phyloP scores from a whole-genome alignment of 2,329 filamentous ascomycete species.

The Colletotrichum coccodes region DNA sequence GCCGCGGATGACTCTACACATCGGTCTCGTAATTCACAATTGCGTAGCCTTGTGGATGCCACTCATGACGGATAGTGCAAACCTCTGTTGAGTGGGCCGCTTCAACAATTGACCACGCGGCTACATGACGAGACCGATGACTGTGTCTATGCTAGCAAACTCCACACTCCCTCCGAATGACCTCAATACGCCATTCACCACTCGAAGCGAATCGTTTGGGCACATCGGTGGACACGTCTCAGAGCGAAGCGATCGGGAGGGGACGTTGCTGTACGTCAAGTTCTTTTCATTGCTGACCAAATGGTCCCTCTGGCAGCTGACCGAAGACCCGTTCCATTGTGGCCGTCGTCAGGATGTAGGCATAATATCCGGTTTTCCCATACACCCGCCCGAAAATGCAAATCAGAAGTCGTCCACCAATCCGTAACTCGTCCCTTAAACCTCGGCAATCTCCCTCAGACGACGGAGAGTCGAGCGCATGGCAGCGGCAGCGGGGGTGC shows the following conservation, averaged over 20 bases:
- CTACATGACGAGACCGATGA: background rate
- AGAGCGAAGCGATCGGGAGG: conserved; percentile 27
- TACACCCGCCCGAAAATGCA: conserved; percentile 60
- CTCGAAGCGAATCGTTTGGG: conserved; percentile 5
- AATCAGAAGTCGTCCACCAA: conserved; percentile 49
- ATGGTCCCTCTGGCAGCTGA: conserved; percentile 46
- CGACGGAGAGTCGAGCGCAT: conserved; percentile 97
- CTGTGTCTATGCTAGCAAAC: background rate
- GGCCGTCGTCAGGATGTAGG: conserved; percentile 54
- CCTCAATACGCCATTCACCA: conserved; percentile 6
- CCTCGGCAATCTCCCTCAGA: conserved; percentile 97
- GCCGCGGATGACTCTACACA: background rate
- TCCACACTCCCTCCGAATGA: conserved; percentile 1
- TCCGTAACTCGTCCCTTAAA: conserved; percentile 64
- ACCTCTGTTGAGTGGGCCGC: conserved; percentile 4
- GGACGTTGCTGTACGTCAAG: conserved; percentile 35
- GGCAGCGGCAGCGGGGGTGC: conserved; percentile 91
- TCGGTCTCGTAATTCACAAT: background rate
- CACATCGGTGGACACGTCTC: conserved; percentile 4
- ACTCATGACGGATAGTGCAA: background rate
- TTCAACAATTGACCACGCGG: background rate
- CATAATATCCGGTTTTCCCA: conserved; percentile 54
- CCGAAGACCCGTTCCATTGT: conserved; percentile 46
- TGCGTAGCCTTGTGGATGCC: background rate
- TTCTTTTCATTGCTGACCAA: conserved; percentile 56